A percentile compares a stretch with the other conserved stretches of the same genome.
Conservation (phyloP, 345 rosid species). For the Populus tremula region DNA sequence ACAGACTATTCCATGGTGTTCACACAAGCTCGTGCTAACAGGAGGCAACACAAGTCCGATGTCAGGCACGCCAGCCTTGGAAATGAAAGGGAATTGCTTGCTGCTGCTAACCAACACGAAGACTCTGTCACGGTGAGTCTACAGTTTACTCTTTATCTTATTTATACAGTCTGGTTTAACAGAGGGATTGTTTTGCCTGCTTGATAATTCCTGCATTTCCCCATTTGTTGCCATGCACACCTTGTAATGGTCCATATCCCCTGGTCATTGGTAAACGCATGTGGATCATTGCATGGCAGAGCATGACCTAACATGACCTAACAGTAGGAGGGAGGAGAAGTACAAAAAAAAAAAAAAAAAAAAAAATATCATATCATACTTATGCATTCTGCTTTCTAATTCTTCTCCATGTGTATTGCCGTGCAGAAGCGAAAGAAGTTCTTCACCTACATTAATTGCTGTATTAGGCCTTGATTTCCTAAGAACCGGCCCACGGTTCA, state of each 20-base stretch:
- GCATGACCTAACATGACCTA: not conserved
- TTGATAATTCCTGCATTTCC: not conserved
- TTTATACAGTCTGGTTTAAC: not conserved
- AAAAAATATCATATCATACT: too few species aligned
- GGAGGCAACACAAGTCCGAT: conserved; percentile 54
- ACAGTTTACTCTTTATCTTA: not conserved
- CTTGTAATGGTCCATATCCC: conserved; percentile 38
- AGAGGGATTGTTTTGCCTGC: not conserved
- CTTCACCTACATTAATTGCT: conserved; percentile 77
- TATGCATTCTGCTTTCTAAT: conserved; percentile 4
- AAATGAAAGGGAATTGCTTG: conserved; percentile 44
- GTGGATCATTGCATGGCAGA: conserved; percentile 35
- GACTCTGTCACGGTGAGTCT: conserved; percentile 50
- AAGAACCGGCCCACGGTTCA: not conserved
- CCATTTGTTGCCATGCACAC: conserved; percentile 5
- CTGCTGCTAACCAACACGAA: conserved; percentile 34
- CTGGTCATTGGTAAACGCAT: conserved; percentile 42
- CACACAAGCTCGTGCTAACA: conserved; percentile 58
- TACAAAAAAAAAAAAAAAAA: not conserved
- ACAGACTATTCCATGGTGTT: conserved; percentile 68
- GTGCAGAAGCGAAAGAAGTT: conserved; percentile 79
- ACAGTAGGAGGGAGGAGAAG: not conserved
- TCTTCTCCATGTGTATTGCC: conserved; percentile 6
- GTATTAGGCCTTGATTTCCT: conserved; percentile 53
- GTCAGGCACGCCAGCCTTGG: conserved; percentile 46